Base-by-base conservation (phyloP, 306 rosid species). In the Macrotyloma uniflorum region DNA sequence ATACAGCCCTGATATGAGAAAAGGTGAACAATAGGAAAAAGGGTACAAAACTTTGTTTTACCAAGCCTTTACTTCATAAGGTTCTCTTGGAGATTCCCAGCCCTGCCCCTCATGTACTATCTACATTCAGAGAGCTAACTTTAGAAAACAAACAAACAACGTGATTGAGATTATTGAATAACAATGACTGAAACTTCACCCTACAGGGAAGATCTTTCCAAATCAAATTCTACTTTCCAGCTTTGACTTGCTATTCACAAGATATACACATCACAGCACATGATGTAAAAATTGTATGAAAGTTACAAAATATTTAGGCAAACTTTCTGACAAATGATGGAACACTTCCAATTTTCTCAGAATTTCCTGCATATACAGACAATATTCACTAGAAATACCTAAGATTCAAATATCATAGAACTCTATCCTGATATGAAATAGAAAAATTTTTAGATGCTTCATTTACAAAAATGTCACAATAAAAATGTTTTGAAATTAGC, bases 61-160 rank as follows among this genome's bases (percentile, higher is more conserved):
- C 99, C 99, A 88, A 58, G 96, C 98, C 85, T 93, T 91, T 63
- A 96, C 97, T 93, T 96, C 99, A 51, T 96, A 96, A 53, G 98
- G 99, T 80, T 93, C 98, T 77, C 99, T 85, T 2, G 99, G 98
- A 20, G 91, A 91, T 86, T 96, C 99, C 99, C 99, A 96, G 51
- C 98, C 98, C 88, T 90, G 87, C 53, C 99, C 99, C 80, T 91
- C 98, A 65, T 58, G 64, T 58, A 88, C 81, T 40, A 96, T 87
- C 99, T 96, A 84, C 77, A 76, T 72, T 80, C 54, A 79, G 24
- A 79, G 61, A 80, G 62, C 49, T 67, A 72, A 69, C 63, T 26
- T 49, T 30, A 11, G 62, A 62, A 75, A 75, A 38, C 12, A 38
- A 9, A 38, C 38, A 55, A 18, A 10, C 13, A 7, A 51, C 22